Evolutionary conservation across 768 basidiomycete genomes (phyloP), one percentile per base, ranked within the genome.

Genomic region (Leccinum olivaceopallidum): DNA sequence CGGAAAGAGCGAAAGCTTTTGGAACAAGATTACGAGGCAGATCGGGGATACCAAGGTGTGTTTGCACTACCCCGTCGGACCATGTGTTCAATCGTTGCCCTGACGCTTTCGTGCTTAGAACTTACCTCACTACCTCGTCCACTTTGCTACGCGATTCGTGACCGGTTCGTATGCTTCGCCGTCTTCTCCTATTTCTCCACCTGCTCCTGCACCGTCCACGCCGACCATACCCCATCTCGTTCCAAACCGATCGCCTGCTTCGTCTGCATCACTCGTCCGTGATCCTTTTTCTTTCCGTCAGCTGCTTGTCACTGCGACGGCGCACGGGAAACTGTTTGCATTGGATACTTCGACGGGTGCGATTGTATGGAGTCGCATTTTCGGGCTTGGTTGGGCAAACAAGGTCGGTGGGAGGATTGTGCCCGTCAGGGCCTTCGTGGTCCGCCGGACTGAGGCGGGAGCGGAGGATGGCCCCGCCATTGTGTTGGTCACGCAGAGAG

Each of bases 251-350:
- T 63, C 73, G 30, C 65, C 78, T 6, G 61, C 73, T 30, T 65
- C 74, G 22, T 67, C 77, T 8, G 71, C 77, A 24, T 71, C 73
- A 16, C 77, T 88, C 1, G 76, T 79, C 60, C 85, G 92, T 5
- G 94, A 95, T 67, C 74, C 86, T 0, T 96, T 95, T 70, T 94
- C 94, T 0, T 93, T 97, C 75, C 81, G 89, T 39, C 92, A 97
- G 69, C 73, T 97, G 30, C 83, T 95, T 50, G 83, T 96, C 5
- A 81, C 79, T 6, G 89, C 86, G 0, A 93, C 90, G 4, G 65
- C 78, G 1, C 78, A 82, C 30, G 93, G 94, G 2, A 94, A 92
- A 67, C 64, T 95, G 0, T 94, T 86, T 67, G 95, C 87, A 0
- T 74, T 98, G 48, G 94, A 97, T 66, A 89, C 91, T 1, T 83